Evolutionary conservation across 176 grass and related monocot genomes (phyloP), one percentile per base, ranked within the genome.

Genomic region (Alopecurus myosuroides): DNA sequence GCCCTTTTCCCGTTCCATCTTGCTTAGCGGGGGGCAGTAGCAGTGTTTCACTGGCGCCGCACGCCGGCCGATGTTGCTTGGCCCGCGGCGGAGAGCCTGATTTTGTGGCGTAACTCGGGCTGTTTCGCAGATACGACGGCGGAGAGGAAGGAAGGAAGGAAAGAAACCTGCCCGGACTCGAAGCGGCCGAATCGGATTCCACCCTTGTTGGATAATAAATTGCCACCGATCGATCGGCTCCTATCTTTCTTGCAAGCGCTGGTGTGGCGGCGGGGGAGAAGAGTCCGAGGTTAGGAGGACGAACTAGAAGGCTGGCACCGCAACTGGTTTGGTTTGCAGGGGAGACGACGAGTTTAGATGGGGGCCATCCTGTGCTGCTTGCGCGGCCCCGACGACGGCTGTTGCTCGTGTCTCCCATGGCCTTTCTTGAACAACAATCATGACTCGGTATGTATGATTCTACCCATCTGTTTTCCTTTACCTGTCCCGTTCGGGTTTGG

Each of bases 351-450:
- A n/a, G 77, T 45, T 63, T 13, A 20, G 78, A 96, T 96, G 94
- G 94, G 94, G 23, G 69, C 72, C 58, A 14, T 87, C 37, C 57
- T 93, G 12, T 92, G 94, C 65, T 93, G 91, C 86, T 53, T 93
- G 55, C 42, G 78, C 25, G 85, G 70, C 31, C 74, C 80, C 2
- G 80, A 80, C 37, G 74, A 79, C 30, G 75, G 51, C 8, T 87
- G 94, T 61, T 91, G 74, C 80, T 81, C 88, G 39, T 84, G 72
- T 84, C 76, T 96, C 20, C 85, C 76, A 18, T 91, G 89, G 89
- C 81, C 89, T 46, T 76, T 77, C 49, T 45, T 30, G 28, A n/a
- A n/a, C 20, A 72, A 74, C 88, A 34, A 25, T 14, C 17, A 28
- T 3, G 61, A 50, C 80, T 58, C 88, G 84, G 88, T 90, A 90